Conservation (phyloP, 148 eudicot genomes). For the Bassia scoparia region DNA sequence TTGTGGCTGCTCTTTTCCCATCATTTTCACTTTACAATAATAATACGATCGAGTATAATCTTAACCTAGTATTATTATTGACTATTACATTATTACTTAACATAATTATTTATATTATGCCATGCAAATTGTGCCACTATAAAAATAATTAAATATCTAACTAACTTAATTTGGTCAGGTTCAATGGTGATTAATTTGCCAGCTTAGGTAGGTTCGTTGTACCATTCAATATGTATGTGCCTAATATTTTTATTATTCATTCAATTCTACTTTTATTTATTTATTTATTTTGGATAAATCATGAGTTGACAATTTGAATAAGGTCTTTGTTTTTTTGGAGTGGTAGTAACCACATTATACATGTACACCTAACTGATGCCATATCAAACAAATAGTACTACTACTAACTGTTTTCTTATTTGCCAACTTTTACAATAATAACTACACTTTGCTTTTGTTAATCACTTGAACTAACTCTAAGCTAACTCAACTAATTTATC, state of each 20-base stretch:
- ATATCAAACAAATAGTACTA: neutral
- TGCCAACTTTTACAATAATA: neutral
- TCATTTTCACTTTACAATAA: constrained; percentile 1
- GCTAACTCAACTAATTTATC: constrained; percentile 1
- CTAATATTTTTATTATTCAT: neutral
- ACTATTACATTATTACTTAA: neutral
- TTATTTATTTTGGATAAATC: neutral
- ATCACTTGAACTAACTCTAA: neutral
- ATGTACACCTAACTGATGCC: constrained; percentile 9
- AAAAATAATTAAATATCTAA: neutral
- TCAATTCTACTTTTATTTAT: too few relatives aligned
- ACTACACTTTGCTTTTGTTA: neutral
- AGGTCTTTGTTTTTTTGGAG: neutral
- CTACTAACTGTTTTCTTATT: neutral
- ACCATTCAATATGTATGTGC: neutral
- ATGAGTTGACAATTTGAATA: neutral
- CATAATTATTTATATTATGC: too few relatives aligned
- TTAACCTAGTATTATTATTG: neutral
- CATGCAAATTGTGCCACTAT: neutral
- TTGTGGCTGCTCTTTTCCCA: constrained; percentile 13
- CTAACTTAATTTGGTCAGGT: neutral
- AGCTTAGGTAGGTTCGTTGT: constrained; percentile 17
- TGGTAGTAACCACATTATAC: constrained; percentile 10
- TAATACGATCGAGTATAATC: too few relatives aligned
- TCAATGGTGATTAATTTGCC: neutral